These are phyloP conservation scores for Moricandia moricandioides DNA, from an alignment of 345 rosid genomes.

Conservation along the genomic window DNA sequence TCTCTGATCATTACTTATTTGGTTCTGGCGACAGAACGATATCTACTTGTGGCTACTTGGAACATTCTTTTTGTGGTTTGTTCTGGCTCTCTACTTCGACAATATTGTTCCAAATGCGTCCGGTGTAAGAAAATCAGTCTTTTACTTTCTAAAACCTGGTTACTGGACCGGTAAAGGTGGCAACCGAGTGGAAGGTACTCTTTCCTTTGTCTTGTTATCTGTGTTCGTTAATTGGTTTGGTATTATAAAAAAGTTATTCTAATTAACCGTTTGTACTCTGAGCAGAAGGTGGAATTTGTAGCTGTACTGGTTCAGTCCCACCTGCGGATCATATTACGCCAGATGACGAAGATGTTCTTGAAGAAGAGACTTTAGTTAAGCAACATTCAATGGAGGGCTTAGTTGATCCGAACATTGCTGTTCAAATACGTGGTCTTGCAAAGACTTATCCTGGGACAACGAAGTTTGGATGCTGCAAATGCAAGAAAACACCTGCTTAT, in stretches of 20 bases:
- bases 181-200: slow-evolving; percentile 60
- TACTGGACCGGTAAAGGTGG: slow-evolving; percentile 95
- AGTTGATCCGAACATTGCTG: slow-evolving; percentile 64
- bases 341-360: slow-evolving; percentile 85
- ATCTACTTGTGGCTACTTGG: slow-evolving; percentile 67
- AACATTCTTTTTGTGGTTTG: slow-evolving; percentile 63
- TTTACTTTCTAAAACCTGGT: slow-evolving; percentile 75
- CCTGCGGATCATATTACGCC: slow-evolving; percentile 49
- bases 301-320: slow-evolving; percentile 67
- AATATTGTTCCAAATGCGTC: slow-evolving; percentile 77
- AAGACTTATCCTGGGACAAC: slow-evolving; percentile 72
- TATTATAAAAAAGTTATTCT: neutral
- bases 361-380: slow-evolving; percentile 71
- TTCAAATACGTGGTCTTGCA: slow-evolving; percentile 73
- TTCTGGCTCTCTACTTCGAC: slow-evolving; percentile 80
- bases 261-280: neutral
- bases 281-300: slow-evolving; percentile 84
- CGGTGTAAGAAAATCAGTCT: slow-evolving; percentile 69
- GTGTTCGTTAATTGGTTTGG: slow-evolving; percentile 1
- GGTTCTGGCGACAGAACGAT: slow-evolving; percentile 57
- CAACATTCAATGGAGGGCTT: slow-evolving; percentile 47
- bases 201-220: slow-evolving; percentile 7
- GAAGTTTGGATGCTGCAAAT: slow-evolving; percentile 60
- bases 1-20: slow-evolving; percentile 11
- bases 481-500: slow-evolving; percentile 77